Conservation (phyloP, 176 grass and related monocot genomes). For the Hordeum vulgare region MorexV3_pseudomolecules_assembly NC_058519.1:19391061-19391560, state of each 20-base stretch:
- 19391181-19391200: no score
- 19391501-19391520: neutral
- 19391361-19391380: neutral
- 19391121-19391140: no score
- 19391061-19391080: no score
- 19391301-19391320: neutral
- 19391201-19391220: no score
- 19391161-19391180: no score
- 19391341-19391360: neutral
- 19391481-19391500: conserved; percentile 35
- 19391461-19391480: neutral
- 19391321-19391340: neutral
- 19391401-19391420: conserved; percentile 24
- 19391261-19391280: neutral
- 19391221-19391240: no score
- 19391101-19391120: no score
- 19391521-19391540: neutral
- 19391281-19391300: neutral
- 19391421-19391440: conserved; percentile 32
- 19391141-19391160: no score
- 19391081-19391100: no score
- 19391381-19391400: conserved; percentile 37
- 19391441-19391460: conserved; percentile 19
- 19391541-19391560: neutral
- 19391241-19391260: no score